A percentile compares a stretch with the other conserved stretches of the same genome.
phyloP scores from a whole-genome alignment of 148 eudicot genomes.

The Persicaria maculosa region DNA sequence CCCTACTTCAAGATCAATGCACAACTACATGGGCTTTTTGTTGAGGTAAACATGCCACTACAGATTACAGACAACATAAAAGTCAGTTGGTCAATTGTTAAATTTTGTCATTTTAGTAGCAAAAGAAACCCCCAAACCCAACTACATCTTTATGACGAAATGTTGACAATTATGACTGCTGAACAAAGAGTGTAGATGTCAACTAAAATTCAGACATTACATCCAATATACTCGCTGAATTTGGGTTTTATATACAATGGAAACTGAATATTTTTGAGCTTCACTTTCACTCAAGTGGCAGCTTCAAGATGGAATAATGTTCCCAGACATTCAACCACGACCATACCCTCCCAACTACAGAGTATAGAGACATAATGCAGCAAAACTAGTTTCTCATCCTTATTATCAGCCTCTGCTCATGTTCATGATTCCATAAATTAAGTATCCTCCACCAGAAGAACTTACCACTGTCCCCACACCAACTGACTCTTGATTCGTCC shows the following conservation, averaged over 20 bases:
- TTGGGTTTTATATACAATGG: background rate
- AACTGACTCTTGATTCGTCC: conserved; percentile 25
- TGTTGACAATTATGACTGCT: background rate
- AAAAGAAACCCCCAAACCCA: background rate
- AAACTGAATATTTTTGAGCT: background rate
- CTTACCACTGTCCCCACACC: conserved; percentile 1
- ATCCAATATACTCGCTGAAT: background rate
- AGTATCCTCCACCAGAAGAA: background rate
- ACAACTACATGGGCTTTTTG: background rate
- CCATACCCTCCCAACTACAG: background rate
- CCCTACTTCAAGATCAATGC: background rate
- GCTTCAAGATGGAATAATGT: background rate
- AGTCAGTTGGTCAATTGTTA: background rate
- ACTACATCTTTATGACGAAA: background rate
- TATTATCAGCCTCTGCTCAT: background rate
- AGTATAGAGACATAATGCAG: background rate
- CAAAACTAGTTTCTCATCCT: background rate
- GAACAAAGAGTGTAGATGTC: background rate
- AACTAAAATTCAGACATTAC: background rate
- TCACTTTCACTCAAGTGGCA: background rate
- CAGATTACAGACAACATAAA: background rate
- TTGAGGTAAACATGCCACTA: background rate
- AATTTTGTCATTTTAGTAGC: background rate
- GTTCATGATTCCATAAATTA: background rate
- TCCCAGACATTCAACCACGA: background rate